A percentile compares a stretch with the other conserved stretches of the same genome.
Conservation (phyloP, 371 early-diverging fungal species). For the Smittium culicis region DNA sequence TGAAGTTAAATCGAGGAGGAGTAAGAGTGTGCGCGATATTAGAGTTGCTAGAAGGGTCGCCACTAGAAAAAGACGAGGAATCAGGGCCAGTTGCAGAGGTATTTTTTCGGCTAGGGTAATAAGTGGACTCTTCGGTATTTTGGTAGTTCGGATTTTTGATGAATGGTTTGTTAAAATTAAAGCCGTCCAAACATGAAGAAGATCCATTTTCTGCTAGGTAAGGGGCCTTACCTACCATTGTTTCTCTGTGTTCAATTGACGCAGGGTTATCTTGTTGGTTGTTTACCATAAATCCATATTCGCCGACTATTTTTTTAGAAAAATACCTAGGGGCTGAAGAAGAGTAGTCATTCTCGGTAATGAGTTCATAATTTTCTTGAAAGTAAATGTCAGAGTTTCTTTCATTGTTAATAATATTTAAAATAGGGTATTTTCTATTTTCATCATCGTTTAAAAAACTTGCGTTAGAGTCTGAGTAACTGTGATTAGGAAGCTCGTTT, state of each 20-base stretch:
- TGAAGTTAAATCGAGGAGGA: neutral
- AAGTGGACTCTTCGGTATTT: neutral
- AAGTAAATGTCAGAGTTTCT: neutral
- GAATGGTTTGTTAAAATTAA: neutral
- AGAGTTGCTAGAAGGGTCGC: neutral
- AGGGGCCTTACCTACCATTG: neutral
- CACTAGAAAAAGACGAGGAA: neutral
- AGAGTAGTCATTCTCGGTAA: neutral
- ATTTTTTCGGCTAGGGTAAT: neutral
- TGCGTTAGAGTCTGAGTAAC: too few species aligned
- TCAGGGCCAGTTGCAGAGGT: neutral
- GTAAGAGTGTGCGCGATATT: neutral
- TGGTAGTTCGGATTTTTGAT: neutral
- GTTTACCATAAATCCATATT: neutral
- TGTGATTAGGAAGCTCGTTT: too few species aligned
- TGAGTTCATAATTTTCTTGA: conserved; percentile 2
- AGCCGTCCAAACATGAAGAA: too few species aligned
- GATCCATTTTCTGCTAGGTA: neutral
- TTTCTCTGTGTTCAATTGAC: neutral
- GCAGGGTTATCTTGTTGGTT: neutral
- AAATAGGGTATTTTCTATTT: too few species aligned
- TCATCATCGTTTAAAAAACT: too few species aligned
- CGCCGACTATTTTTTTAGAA: neutral
- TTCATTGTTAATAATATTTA: too few species aligned
- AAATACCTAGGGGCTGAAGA: conserved; percentile 2